Percentiles rank a stretch among this genome's conserved stretches.
Conservation (phyloP, 2,329 filamentous ascomycete genomes). For the Aspergillus phoenicis region DNA sequence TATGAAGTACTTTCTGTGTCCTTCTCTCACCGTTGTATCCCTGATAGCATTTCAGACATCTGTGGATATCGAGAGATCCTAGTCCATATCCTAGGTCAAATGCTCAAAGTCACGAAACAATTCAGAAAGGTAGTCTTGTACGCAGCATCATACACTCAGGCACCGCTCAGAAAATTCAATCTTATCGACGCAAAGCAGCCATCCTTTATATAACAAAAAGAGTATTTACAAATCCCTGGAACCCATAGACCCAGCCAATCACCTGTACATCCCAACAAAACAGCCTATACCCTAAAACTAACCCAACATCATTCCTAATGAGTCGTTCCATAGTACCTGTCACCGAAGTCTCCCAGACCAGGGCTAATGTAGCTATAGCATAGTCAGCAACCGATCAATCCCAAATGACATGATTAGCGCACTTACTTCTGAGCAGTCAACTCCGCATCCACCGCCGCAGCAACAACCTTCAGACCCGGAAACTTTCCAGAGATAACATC, state of each 20-base stretch:
- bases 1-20: too few relatives aligned
- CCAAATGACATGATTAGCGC: too few relatives aligned
- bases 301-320: not conserved
- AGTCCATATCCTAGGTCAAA: too few relatives aligned
- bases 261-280: not conserved
- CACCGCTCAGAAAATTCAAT: not conserved
- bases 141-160: not conserved
- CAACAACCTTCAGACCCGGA: conserved; percentile 27
- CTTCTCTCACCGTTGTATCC: too few relatives aligned
- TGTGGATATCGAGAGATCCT: too few relatives aligned
- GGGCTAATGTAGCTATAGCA: conserved; percentile 37
- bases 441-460: conserved; percentile 22
- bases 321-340: conserved; percentile 33
- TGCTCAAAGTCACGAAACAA: too few relatives aligned
- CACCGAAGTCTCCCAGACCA: conserved; percentile 43
- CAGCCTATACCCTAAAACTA: not conserved
- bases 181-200: too few relatives aligned
- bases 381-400: not conserved
- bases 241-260: too few relatives aligned
- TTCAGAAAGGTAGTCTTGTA: too few relatives aligned
- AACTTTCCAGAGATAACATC: conserved; percentile 23
- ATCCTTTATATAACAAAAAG: not conserved
- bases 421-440: conserved; percentile 22
- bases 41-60: too few relatives aligned
- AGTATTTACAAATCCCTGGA: not conserved